Evolutionary conservation across 2,329 filamentous ascomycete genomes (phyloP).

Genomic region (Cadophora sp.): DNA sequence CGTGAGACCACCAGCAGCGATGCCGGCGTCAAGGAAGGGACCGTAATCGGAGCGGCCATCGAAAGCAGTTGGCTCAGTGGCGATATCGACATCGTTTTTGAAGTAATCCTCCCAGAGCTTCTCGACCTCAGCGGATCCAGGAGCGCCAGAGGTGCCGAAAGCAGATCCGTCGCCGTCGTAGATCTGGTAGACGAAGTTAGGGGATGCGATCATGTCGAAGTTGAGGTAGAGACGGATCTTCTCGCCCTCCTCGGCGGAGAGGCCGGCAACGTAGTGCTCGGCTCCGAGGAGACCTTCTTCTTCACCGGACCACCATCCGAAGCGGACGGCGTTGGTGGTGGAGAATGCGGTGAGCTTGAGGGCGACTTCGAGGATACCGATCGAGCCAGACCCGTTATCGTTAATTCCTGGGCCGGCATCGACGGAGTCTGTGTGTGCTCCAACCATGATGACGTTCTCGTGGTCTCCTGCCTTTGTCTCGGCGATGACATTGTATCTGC

Average conservation of each 20-base stretch:
- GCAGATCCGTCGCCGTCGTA: constrained; percentile 58
- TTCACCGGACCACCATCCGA: constrained; percentile 71
- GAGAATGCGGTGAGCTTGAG: constrained; percentile 60
- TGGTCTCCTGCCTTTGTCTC: constrained; percentile 64
- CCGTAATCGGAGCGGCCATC: constrained; percentile 82
- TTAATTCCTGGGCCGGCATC: constrained; percentile 59
- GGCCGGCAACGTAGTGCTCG: constrained; percentile 62
- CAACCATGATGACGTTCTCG: constrained; percentile 69
- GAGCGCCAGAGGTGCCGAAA: constrained; percentile 61
- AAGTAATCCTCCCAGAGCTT: constrained; percentile 28
- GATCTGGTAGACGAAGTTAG: constrained; percentile 69
- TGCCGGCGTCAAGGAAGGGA: constrained; percentile 74
- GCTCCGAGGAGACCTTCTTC: constrained; percentile 69
- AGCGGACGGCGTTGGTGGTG: constrained; percentile 69
- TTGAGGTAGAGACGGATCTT: constrained; percentile 71
- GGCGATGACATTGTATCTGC: constrained; percentile 60
- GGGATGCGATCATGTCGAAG: constrained; percentile 71
- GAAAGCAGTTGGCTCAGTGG: constrained; percentile 65
- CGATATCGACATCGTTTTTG: constrained; percentile 19
- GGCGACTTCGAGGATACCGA: constrained; percentile 65
- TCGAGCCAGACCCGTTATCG: constrained; percentile 46
- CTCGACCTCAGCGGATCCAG: constrained; percentile 28
- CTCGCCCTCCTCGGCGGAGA: constrained; percentile 60
- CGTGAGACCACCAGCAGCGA: constrained; percentile 76
- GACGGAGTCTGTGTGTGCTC: constrained; percentile 68